A percentile compares a stretch with the other conserved stretches of the same genome.
Evolutionary conservation across 768 basidiomycete species (phyloP).

Genomic region (Pisolithus tinctorius): DNA sequence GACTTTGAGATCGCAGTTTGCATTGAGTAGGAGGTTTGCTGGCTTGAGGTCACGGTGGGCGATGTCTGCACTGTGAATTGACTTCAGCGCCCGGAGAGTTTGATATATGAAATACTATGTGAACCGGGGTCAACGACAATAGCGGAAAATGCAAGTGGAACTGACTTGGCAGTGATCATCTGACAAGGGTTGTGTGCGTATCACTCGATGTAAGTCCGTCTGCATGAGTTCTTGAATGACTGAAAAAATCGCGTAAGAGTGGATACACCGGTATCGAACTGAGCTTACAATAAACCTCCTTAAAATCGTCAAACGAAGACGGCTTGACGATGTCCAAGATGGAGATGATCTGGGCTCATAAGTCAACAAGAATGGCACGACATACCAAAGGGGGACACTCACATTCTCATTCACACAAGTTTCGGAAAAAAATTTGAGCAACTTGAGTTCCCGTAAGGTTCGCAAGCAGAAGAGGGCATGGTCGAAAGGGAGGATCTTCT

Average conservation of each 20-base stretch:
- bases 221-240: slow-evolving; percentile 88
- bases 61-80: slow-evolving; percentile 82
- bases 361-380: too few relatives aligned
- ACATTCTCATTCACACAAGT: slow-evolving; percentile 79
- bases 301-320: slow-evolving; percentile 64
- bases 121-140: slow-evolving; percentile 3
- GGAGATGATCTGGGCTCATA: slow-evolving; percentile 65
- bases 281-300: slow-evolving; percentile 74
- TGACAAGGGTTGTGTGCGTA: slow-evolving; percentile 82
- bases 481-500: slow-evolving; percentile 93
- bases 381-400: too few relatives aligned
- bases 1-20: slow-evolving; percentile 84
- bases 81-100: slow-evolving; percentile 81
- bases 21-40: slow-evolving; percentile 82
- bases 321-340: slow-evolving; percentile 90
- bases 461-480: slow-evolving; percentile 87
- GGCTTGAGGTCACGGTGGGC: slow-evolving; percentile 78
- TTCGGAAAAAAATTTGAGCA: slow-evolving; percentile 80
- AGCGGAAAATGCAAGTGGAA: neutral
- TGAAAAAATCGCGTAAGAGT: slow-evolving; percentile 20
- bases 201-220: slow-evolving; percentile 86
- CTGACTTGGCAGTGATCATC: slow-evolving; percentile 82
- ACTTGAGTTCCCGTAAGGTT: slow-evolving; percentile 87
- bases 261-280: neutral
- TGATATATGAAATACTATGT: slow-evolving; percentile 76